Base-by-base conservation (phyloP, 352 stramenopile genomes). In the Globisporangium paddicum region DNA sequence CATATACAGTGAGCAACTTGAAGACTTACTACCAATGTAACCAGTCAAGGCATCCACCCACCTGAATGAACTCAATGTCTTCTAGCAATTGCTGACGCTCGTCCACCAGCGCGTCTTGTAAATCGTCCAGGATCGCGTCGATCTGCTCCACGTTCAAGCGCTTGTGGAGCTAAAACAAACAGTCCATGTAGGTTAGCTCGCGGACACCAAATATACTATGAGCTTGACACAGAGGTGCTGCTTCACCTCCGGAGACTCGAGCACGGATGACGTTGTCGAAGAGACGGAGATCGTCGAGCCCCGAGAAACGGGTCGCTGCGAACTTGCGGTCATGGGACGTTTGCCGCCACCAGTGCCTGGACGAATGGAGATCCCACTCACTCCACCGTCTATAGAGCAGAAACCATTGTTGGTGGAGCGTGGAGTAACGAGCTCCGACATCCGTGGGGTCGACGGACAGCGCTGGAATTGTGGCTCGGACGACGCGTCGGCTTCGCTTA, bases 41-140 rank as follows among this genome's bases (percentile, higher is more conserved):
- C 19, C 38, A 44, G 18, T 0, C 14, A 19, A 40, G 11, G 5
- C 6, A 18, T 32, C 18, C 28, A 45, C 55, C 28, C 34, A 90
- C 83, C 73, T 93, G 83, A 11, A 91, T 86, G 58, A 93, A 93
- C 25, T 93, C 83, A 18, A 93, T 89, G 54, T 93, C 83, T 63
- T 91, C 83, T 7, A 93, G 70, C 2, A 93, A 50, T 51, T 87
- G 68, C 37, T 77, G 66, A 0, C 70, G 73, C 38, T 93, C 83
- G 3, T 90, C 76, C 11, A 67, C 28, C 30, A 93, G 40, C 2
- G 83, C 81, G 1, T 79, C 66, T 18, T 77, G 75, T 7, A 93
- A 49, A 44, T 88, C 72, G 30, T 79, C 74, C 32, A 75, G 77
- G 49, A 91, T 83, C 6, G 72, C 72, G 48, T 93, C 81, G 49